Conservation (phyloP, 2,329 filamentous ascomycete genomes). For the Trichoderma sp. region DNA sequence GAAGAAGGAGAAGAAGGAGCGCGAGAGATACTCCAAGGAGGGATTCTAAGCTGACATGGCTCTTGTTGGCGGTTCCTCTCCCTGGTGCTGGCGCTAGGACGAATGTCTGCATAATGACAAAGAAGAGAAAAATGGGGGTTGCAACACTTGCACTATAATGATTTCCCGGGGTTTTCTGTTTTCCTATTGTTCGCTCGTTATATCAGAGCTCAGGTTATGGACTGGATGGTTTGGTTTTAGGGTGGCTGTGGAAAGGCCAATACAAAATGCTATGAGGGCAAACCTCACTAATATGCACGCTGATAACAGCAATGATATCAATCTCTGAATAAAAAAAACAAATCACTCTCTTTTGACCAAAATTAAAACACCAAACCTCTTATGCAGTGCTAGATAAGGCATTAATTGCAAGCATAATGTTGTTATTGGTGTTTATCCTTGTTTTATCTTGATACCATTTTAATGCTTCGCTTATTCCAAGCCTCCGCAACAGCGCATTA, state of each 20-base stretch:
- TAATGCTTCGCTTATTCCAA: constrained; percentile 6
- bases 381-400: background rate
- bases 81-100: constrained; percentile 12
- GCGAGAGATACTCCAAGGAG: constrained; percentile 30
- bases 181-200: constrained; percentile 2
- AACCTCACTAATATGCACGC: background rate
- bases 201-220: background rate
- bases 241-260: background rate
- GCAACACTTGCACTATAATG: background rate
- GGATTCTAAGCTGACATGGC: constrained; percentile 25
- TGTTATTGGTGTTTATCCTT: background rate
- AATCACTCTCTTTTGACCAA: background rate
- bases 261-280: background rate
- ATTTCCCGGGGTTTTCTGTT: background rate
- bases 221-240: background rate
- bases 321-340: background rate
- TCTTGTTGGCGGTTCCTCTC: background rate
- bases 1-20: constrained; percentile 21
- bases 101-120: background rate
- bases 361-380: too few relatives aligned
- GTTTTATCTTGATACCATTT: background rate
- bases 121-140: background rate
- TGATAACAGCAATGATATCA: background rate
- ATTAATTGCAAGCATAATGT: background rate
- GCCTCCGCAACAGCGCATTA: constrained; percentile 1